These are phyloP conservation scores for Phytophthora citricola DNA, from an alignment of 352 stramenopile species.

Conservation along the genomic window DNA sequence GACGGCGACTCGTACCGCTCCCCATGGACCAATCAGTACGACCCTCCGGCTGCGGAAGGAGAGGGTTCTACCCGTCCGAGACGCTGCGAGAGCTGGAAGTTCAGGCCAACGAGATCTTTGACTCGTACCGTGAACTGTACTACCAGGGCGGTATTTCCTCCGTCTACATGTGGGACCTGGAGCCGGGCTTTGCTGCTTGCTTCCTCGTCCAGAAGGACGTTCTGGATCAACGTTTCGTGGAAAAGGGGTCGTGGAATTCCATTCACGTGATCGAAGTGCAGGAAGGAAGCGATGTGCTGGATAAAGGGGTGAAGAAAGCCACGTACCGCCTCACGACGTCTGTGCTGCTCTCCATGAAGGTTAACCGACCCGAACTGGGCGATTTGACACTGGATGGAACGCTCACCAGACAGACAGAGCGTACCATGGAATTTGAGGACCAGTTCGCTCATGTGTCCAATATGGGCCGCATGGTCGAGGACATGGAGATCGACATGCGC, in stretches of 20 bases:
- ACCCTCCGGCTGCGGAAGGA: constrained; percentile 71
- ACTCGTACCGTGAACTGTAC: constrained; percentile 97
- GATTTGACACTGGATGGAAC: constrained; percentile 91
- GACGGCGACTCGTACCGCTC: constrained; percentile 93
- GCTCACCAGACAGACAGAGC: constrained; percentile 86
- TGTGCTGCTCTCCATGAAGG: constrained; percentile 92
- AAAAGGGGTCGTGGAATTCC: constrained; percentile 93
- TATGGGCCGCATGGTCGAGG: constrained; percentile 96
- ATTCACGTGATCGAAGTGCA: constrained; percentile 96
- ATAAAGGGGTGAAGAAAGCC: constrained; percentile 58
- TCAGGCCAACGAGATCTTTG: constrained; percentile 96
- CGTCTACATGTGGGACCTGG: constrained; percentile 97
- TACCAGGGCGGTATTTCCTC: constrained; percentile 94
- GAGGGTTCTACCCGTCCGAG: constrained; percentile 92
- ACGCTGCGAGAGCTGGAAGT: constrained; percentile 92
- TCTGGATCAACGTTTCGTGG: constrained; percentile 77
- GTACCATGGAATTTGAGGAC: constrained; percentile 76
- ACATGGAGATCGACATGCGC: constrained; percentile 96
- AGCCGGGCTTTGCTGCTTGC: constrained; percentile 92
- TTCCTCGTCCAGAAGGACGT: constrained; percentile 96
- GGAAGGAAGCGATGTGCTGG: constrained; percentile 43
- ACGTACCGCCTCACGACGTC: constrained; percentile 94
- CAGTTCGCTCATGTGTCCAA: constrained; percentile 92
- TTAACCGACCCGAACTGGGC: constrained; percentile 81
- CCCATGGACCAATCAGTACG: constrained; percentile 95